phyloP scores from a whole-genome alignment of 2,329 filamentous ascomycete species.

The Xylogone sp. region DNA sequence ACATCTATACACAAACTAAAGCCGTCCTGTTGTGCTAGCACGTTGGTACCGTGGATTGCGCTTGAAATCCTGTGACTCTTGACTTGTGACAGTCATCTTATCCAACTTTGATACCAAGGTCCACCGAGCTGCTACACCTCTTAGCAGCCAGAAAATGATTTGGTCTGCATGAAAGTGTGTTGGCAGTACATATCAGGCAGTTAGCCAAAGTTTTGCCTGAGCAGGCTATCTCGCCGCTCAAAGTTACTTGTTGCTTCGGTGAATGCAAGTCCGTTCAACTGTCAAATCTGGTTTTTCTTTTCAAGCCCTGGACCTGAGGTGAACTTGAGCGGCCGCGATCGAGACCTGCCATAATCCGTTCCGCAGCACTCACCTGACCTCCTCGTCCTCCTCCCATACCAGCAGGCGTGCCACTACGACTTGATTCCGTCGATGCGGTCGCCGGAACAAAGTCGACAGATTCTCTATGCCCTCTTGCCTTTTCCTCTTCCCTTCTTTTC shows the following conservation, averaged over 20 bases:
- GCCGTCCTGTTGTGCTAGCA: background rate
- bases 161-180: too few species aligned
- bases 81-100: background rate
- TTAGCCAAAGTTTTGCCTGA: background rate
- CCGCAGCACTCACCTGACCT: slow-evolving; percentile 26
- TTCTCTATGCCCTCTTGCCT: slow-evolving; percentile 23
- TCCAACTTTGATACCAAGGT: background rate
- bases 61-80: background rate
- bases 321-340: slow-evolving; percentile 26
- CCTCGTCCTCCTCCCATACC: slow-evolving; percentile 8
- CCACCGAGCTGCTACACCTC: background rate
- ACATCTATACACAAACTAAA: too few species aligned
- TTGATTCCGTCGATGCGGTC: slow-evolving; percentile 15
- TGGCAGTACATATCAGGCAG: background rate
- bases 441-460: slow-evolving; percentile 29
- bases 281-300: slow-evolving; percentile 30
- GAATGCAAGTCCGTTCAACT: slow-evolving; percentile 15
- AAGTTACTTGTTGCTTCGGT: too few species aligned
- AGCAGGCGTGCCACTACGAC: slow-evolving; percentile 19
- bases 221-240: background rate
- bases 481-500: slow-evolving; percentile 27
- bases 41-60: background rate
- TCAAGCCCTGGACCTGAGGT: slow-evolving; percentile 25
- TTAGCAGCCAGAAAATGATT: background rate
- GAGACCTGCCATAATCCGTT: slow-evolving; percentile 30